Evolutionary conservation across 1,284 basidiomycete genomes (phyloP).

Genomic region (Moesziomyces sp.): DNA sequence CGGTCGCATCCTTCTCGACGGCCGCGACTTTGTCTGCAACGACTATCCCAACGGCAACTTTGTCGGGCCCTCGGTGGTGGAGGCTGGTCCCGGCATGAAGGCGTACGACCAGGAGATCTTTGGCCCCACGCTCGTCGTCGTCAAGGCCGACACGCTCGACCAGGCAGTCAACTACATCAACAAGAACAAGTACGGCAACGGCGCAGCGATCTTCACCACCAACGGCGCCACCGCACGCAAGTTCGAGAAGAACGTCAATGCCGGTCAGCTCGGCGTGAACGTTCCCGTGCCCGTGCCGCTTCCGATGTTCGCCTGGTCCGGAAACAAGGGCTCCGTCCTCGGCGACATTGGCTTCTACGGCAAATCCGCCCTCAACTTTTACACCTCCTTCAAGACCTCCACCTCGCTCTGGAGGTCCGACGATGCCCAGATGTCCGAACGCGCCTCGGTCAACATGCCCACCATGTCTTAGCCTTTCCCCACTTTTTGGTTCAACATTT

Average conservation of each 20-base stretch:
- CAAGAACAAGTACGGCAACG: constrained; percentile 75
- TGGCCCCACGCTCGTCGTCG: constrained; percentile 85
- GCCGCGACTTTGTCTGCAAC: constrained; percentile 77
- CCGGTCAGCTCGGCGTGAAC: constrained; percentile 85
- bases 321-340: constrained; percentile 87
- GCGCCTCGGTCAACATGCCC: constrained; percentile 60
- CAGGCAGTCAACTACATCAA: constrained; percentile 76
- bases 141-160: constrained; percentile 86
- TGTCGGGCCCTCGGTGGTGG: constrained; percentile 90
- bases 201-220: constrained; percentile 95
- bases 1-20: constrained; percentile 88
- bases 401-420: constrained; percentile 52
- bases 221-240: constrained; percentile 94
- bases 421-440: constrained; percentile 48
- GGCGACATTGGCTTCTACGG: constrained; percentile 71
- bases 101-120: constrained; percentile 90
- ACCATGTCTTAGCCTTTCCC: constrained; percentile 50
- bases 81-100: constrained; percentile 83
- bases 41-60: constrained; percentile 92
- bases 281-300: constrained; percentile 83
- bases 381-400: constrained; percentile 58
- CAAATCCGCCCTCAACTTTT: constrained; percentile 58
- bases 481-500: no score
- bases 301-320: constrained; percentile 92
- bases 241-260: constrained; percentile 88